A percentile compares a stretch with the other conserved stretches of the same genome.
phyloP scores from a whole-genome alignment of 2,329 filamentous ascomycete genomes.

The Aspergillus fumigatus region DNA sequence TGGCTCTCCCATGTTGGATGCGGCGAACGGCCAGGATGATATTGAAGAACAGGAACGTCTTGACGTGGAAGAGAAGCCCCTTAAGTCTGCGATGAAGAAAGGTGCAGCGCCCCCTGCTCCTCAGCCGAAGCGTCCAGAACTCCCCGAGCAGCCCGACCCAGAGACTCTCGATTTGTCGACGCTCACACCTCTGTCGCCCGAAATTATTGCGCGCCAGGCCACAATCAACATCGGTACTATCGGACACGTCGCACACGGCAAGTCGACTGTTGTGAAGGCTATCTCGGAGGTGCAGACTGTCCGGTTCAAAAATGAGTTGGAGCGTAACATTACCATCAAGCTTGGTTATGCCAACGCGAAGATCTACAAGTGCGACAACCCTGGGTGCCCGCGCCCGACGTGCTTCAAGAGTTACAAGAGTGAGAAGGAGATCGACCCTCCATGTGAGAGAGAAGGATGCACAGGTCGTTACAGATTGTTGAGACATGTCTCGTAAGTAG shows the following conservation, averaged over 20 bases:
- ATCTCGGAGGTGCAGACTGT: constrained; percentile 99
- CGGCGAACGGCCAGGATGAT: constrained; percentile 58
- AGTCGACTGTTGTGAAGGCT: constrained; percentile 97
- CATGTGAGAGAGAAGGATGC: constrained; percentile 92
- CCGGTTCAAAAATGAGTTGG: constrained; percentile 98
- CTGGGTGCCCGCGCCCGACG: constrained; percentile 83
- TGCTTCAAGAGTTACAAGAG: constrained; percentile 98
- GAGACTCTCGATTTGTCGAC: constrained; percentile 76
- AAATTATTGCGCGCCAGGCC: constrained; percentile 96
- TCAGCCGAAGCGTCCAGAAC: constrained; percentile 57
- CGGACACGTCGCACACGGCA: constrained; percentile 97
- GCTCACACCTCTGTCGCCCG: constrained; percentile 81
- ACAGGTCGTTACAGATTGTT: constrained; percentile 79
- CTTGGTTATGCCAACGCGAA: constrained; percentile 99
- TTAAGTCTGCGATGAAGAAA: constrained; percentile 87
- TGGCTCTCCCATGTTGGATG: constrained; percentile 49
- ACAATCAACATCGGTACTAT: constrained; percentile 99
- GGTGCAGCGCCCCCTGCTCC: constrained; percentile 46
- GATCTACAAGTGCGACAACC: constrained; percentile 97
- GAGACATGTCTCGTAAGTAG: constrained; percentile 82
- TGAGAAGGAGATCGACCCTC: constrained; percentile 96
- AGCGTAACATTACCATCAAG: constrained; percentile 99
- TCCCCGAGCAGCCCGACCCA: constrained; percentile 91
- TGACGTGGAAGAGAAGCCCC: constrained; percentile 59
- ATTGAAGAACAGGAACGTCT: constrained; percentile 71